Evolutionary conservation across 306 rosid genomes (phyloP).

Genomic region (Lupinus albus): DNA sequence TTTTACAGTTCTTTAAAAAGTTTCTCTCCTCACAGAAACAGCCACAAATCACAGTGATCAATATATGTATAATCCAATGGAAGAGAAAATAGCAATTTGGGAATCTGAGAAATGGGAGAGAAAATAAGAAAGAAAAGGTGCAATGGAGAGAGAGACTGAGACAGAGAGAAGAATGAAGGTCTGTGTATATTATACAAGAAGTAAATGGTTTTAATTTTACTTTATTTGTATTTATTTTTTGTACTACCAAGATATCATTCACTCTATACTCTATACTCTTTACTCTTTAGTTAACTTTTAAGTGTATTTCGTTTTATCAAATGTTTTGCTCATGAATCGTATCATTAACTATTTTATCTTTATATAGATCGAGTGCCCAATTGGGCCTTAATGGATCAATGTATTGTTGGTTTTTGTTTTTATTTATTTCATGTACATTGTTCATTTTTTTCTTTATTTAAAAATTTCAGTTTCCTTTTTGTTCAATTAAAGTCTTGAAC

Average conservation of each 20-base stretch:
- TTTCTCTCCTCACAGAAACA: slow-evolving; percentile 43
- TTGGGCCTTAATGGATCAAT: too few relatives aligned
- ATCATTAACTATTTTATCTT: too few relatives aligned
- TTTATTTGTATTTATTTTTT: neutral
- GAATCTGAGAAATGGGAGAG: slow-evolving; percentile 88
- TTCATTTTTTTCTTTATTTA: slow-evolving; percentile 44
- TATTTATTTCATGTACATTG: neutral
- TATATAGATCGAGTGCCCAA: too few relatives aligned
- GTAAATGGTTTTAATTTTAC: slow-evolving; percentile 69
- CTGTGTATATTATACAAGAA: slow-evolving; percentile 66
- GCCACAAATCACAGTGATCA: slow-evolving; percentile 55
- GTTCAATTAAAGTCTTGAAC: neutral
- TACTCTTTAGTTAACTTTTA: too few relatives aligned
- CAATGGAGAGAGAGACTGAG: slow-evolving; percentile 46
- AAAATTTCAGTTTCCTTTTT: slow-evolving; percentile 42
- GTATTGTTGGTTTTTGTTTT: too few relatives aligned
- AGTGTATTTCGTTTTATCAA: too few relatives aligned
- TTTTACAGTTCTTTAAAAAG: slow-evolving; percentile 54
- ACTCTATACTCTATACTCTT: too few relatives aligned
- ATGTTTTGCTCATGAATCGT: too few relatives aligned
- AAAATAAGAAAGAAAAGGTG: slow-evolving; percentile 62
- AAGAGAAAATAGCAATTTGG: slow-evolving; percentile 66
- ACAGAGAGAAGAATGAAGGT: slow-evolving; percentile 12
- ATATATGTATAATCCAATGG: slow-evolving; percentile 64
- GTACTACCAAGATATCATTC: too few relatives aligned